Evolutionary conservation across 1,284 basidiomycete species (phyloP).

Genomic region (Cystobasidium pallidum): DNA sequence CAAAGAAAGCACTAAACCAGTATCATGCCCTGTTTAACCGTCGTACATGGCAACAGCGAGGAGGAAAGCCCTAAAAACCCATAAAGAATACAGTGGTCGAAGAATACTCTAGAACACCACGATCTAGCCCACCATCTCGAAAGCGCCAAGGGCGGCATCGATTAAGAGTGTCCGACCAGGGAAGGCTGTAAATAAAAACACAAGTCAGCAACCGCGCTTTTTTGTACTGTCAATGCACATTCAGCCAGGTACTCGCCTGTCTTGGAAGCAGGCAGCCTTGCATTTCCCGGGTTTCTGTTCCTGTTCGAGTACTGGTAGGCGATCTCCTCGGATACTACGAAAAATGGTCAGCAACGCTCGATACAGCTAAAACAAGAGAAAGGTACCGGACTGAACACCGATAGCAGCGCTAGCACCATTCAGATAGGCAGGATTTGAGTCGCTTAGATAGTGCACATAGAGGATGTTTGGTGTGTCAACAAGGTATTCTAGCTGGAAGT

Average conservation of each 20-base stretch:
- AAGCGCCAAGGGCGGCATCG: not conserved
- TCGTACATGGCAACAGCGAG: too few relatives aligned
- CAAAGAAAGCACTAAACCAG: not conserved
- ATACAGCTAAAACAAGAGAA: not conserved
- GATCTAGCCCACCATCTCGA: conserved; percentile 1
- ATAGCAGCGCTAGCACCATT: conserved; percentile 26
- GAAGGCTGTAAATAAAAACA: not conserved
- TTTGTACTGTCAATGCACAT: not conserved
- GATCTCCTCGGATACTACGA: conserved; percentile 15
- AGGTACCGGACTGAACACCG: conserved; percentile 17
- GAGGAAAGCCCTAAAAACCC: too few relatives aligned
- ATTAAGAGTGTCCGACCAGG: conserved; percentile 24
- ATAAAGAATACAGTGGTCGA: not conserved
- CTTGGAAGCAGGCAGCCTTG: not conserved
- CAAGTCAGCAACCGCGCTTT: not conserved
- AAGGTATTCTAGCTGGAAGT: conserved; percentile 21
- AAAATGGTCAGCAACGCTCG: not conserved
- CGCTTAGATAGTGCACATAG: not conserved
- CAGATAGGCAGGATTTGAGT: conserved; percentile 12
- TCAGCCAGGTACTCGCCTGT: conserved; percentile 8
- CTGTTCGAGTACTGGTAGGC: conserved; percentile 19
- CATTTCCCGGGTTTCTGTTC: conserved; percentile 12
- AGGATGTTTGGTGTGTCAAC: conserved; percentile 18
- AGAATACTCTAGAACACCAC: not conserved
- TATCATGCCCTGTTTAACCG: not conserved